Conservation (phyloP, 495 filamentous ascomycete genomes). For the Hypoxylon rickii region DNA sequence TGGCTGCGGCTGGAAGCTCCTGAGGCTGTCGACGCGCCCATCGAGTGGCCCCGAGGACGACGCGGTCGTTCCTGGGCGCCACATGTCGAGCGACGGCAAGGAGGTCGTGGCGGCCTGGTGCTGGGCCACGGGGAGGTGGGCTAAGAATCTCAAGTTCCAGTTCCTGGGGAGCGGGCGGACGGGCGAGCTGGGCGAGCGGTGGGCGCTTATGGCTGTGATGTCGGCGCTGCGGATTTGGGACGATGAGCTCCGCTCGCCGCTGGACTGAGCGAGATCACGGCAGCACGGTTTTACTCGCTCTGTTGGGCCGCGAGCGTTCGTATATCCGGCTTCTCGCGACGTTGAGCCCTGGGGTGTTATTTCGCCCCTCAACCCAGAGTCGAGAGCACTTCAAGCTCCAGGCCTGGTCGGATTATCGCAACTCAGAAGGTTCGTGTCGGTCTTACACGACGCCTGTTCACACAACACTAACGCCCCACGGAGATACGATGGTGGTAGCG, state of each 20-base stretch:
- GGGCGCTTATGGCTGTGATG: constrained; percentile 40
- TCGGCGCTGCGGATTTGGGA: constrained; percentile 37
- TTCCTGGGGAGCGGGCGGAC: constrained; percentile 36
- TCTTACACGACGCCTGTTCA: too few species aligned
- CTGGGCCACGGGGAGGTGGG: constrained; percentile 8
- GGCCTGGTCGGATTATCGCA: too few species aligned
- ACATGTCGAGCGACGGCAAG: constrained; percentile 21
- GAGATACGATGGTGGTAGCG: too few species aligned
- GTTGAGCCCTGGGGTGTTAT: too few species aligned
- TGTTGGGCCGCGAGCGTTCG: too few species aligned
- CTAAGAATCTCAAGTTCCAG: constrained; percentile 30
- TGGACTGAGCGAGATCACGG: too few species aligned
- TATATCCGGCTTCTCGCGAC: too few species aligned
- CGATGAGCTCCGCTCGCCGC: constrained; percentile 7
- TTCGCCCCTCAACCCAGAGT: too few species aligned
- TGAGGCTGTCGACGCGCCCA: constrained; percentile 23
- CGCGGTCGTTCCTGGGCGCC: constrained; percentile 1
- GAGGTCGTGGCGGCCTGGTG: constrained; percentile 40
- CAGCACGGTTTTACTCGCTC: too few species aligned
- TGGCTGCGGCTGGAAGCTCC: constrained; percentile 34
- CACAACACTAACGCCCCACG: too few species aligned
- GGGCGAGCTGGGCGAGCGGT: constrained; percentile 37
- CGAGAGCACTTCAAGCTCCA: too few species aligned
- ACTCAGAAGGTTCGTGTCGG: too few species aligned
- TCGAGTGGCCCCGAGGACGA: neutral